Conservation (phyloP, 192 early-diverging fungal species). For the Fimicolochytrium jonesii region DNA sequence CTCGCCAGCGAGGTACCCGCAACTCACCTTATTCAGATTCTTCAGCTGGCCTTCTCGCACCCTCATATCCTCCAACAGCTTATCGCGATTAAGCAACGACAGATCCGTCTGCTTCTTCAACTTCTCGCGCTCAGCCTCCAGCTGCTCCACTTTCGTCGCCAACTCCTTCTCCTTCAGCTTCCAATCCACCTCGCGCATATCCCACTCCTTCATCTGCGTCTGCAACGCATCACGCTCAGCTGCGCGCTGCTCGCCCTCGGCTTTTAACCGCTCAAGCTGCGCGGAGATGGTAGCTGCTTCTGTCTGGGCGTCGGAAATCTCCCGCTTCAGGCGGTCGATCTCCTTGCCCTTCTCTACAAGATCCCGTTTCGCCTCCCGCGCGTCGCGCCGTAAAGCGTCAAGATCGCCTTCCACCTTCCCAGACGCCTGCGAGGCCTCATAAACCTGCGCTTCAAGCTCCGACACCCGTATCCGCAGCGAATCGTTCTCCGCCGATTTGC, state of each 20-base stretch:
- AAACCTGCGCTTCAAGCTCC: constrained; percentile 47
- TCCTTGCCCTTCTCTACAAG: constrained; percentile 16
- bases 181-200: constrained; percentile 32
- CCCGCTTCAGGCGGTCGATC: constrained; percentile 52
- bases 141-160: constrained; percentile 37
- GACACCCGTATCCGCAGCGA: constrained; percentile 36
- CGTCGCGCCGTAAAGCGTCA: constrained; percentile 32
- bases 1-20: neutral
- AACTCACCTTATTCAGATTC: constrained; percentile 68
- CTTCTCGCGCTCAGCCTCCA: constrained; percentile 25
- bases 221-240: constrained; percentile 45
- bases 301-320: constrained; percentile 42
- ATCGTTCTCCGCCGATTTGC: constrained; percentile 50
- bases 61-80: constrained; percentile 60
- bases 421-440: constrained; percentile 33
- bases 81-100: constrained; percentile 35
- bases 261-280: constrained; percentile 43
- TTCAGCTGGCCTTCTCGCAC: constrained; percentile 65
- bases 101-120: constrained; percentile 23
- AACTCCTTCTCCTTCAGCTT: constrained; percentile 12
- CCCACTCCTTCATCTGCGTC: constrained; percentile 28
- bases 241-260: constrained; percentile 34
- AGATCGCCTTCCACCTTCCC: constrained; percentile 27
- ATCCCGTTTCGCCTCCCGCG: constrained; percentile 24
- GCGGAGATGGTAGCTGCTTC: constrained; percentile 48